phyloP scores from a whole-genome alignment of 2,329 filamentous ascomycete species.

The Byssothecium circinans region DNA sequence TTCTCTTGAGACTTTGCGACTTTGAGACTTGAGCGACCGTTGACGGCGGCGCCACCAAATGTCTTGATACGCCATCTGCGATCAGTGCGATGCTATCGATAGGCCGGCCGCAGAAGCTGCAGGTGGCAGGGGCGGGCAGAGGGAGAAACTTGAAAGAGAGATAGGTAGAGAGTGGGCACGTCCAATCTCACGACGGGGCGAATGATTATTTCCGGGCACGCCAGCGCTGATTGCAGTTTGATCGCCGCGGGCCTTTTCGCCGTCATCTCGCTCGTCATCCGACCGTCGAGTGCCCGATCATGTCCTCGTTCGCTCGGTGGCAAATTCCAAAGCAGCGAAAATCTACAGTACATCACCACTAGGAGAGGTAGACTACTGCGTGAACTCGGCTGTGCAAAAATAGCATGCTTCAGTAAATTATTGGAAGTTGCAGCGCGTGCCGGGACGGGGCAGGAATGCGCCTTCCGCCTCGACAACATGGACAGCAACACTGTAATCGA shows the following conservation, averaged over 20 bases:
- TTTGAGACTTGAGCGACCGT: constrained; percentile 27
- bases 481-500: no score
- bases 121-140: not conserved
- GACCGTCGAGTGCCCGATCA: not conserved
- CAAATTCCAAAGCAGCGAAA: no score
- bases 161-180: constrained; percentile 8
- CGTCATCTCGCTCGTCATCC: constrained; percentile 1
- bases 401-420: no score
- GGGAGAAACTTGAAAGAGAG: no score
- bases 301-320: no score
- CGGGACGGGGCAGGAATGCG: no score
- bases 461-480: no score
- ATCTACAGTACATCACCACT: no score
- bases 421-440: no score
- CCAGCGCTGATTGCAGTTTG: constrained; percentile 30
- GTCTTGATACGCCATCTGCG: constrained; percentile 8
- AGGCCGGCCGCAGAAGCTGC: not conserved
- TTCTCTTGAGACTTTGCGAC: not conserved
- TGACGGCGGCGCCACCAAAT: constrained; percentile 27
- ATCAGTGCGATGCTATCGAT: constrained; percentile 15
- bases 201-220: constrained; percentile 18
- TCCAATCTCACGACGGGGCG: constrained; percentile 17
- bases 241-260: constrained; percentile 24
- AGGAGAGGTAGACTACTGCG: no score
- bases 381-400: no score